A percentile compares a stretch with the other conserved stretches of the same genome.
Evolutionary conservation across 2,329 filamentous ascomycete genomes (phyloP).

Genomic region (Cryphonectria naterciae): DNA sequence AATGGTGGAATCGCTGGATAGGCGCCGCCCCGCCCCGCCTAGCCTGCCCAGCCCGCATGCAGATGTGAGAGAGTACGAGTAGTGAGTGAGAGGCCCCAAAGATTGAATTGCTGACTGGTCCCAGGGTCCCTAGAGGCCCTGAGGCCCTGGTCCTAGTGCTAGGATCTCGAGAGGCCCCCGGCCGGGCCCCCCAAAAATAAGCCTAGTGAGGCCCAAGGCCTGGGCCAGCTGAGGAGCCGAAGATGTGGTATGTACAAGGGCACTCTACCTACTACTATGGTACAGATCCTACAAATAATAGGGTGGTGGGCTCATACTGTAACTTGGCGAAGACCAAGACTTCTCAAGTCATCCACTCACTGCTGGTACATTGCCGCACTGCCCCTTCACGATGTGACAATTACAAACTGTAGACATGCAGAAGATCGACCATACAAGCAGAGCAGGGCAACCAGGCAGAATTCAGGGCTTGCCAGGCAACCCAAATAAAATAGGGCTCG

Average conservation of each 20-base stretch:
- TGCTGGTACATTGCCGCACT: not conserved
- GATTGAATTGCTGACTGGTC: constrained; percentile 1
- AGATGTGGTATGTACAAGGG: not conserved
- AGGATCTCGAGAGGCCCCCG: not conserved
- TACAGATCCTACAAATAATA: not conserved
- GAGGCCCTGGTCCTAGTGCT: not conserved
- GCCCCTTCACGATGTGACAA: too few relatives aligned
- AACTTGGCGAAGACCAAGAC: not conserved
- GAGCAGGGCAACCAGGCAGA: not conserved
- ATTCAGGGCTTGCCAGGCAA: not conserved
- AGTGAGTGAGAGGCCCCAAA: constrained; percentile 5
- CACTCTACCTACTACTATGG: too few relatives aligned
- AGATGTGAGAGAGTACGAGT: not conserved
- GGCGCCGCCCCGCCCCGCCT: not conserved
- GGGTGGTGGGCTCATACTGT: too few relatives aligned
- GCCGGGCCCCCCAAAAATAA: not conserved
- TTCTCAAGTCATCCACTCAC: not conserved
- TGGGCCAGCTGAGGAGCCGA: not conserved
- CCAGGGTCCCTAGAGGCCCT: constrained; percentile 6
- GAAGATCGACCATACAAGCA: not conserved
- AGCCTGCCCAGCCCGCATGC: constrained; percentile 6
- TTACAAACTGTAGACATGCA: not conserved
- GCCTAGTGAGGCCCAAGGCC: not conserved
- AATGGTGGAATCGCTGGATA: constrained; percentile 3
- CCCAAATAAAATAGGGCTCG: not conserved